Evolutionary conservation across 192 early-diverging fungal species (phyloP), one percentile per base, ranked within the genome.

Genomic region (Backusella parvicylindrica): DNA sequence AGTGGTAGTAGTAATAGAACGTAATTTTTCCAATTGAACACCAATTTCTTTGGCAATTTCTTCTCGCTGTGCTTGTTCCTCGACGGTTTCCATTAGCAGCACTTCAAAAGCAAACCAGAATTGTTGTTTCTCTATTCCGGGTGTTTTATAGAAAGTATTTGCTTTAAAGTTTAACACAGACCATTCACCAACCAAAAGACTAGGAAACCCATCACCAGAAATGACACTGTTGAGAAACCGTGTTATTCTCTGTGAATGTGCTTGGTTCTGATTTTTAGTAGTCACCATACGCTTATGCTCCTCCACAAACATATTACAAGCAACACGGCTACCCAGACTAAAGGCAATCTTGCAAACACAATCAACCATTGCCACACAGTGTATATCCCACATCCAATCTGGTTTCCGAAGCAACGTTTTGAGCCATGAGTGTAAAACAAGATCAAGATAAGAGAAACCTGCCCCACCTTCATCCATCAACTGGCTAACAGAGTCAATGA

Each of bases 101-200:
- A 70, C 81, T 63, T 85, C 78, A 49, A 84, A 88, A 0, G 84
- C 83, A 76, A 88, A 88, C 80, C 83, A 88, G 18, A 81, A 75
- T 0, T 76, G 82, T 1, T 63, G 64, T 0, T 81, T 47, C 37
- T 88, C 86, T 21, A 85, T 79, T 65, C 81, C 82, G 6, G 86
- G 84, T 35, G 81, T 77, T 35, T 84, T 83, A 18, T 82, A 81
- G 49, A 84, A 60, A 21, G 79, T 77, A 40, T 71, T 81, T 9
- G 83, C 76, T 3, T 84, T 85, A 47, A 84, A 75, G 4, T 83
- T 78, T 26, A 76, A 37, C 64, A 85, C 76, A 0, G 84, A 84
- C 84, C 84, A 84, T 36, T 84, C 85, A 11, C 86, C 86, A 63
- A 81, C 82, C 6, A 88, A 60, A 23, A 88, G 63, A 40, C 83